These are phyloP conservation scores for Alternaria rosae DNA, from an alignment of 2,329 filamentous ascomycete genomes.

Conservation along the genomic window DNA sequence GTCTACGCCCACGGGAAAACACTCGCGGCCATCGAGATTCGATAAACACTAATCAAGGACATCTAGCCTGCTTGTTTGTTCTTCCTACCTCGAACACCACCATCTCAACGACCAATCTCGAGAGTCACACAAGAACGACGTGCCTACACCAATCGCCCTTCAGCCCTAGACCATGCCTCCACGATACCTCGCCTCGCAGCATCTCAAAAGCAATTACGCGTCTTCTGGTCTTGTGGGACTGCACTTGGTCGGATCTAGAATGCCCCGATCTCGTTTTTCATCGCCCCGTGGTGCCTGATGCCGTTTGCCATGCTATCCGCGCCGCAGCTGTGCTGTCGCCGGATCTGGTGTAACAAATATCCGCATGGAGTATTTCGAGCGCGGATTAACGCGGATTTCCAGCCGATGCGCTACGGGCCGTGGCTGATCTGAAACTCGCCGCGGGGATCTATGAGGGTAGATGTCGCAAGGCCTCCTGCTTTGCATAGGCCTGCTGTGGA, in stretches of 20 bases:
- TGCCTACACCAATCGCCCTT: background rate
- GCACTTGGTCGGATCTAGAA: slow-evolving; percentile 3
- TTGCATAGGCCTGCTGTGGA: background rate
- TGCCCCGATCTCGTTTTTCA: slow-evolving; percentile 14
- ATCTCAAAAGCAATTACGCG: slow-evolving; percentile 6
- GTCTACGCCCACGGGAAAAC: background rate
- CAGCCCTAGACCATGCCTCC: background rate
- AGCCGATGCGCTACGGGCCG: slow-evolving; percentile 10
- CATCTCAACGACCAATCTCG: background rate
- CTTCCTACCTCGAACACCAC: slow-evolving; percentile 6
- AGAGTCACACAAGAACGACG: background rate
- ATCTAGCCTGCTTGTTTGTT: slow-evolving; percentile 1
- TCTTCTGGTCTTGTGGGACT: slow-evolving; percentile 7
- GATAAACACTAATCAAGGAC: background rate
- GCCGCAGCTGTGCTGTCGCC: background rate
- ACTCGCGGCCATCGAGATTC: background rate
- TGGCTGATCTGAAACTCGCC: slow-evolving; percentile 9
- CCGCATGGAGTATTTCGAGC: background rate
- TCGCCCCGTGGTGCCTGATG: slow-evolving; percentile 6
- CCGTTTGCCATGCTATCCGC: slow-evolving; percentile 6
- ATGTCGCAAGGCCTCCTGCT: background rate
- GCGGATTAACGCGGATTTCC: background rate
- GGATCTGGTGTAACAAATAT: background rate
- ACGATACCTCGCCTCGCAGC: slow-evolving; percentile 1
- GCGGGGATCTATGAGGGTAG: background rate